Conservation (phyloP, 441 rosid species). For the Euphorbia neoarborescens region DNA sequence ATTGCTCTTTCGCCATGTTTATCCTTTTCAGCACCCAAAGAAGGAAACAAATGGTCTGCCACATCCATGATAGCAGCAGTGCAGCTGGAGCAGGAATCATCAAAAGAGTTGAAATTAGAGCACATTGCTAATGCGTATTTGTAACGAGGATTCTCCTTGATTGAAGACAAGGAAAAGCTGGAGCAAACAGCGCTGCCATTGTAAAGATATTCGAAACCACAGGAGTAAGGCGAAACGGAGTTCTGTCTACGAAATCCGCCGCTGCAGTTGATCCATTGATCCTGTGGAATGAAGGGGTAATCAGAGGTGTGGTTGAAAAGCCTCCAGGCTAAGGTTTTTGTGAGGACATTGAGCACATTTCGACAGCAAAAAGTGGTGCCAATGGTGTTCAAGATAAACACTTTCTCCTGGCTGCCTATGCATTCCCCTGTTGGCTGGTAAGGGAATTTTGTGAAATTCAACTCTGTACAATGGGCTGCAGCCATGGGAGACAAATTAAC, state of each 20-base stretch:
- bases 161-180: constrained; percentile 18
- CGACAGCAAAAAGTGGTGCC: constrained; percentile 41
- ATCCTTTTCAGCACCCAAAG: background rate
- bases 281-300: constrained; percentile 27
- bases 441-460: constrained; percentile 26
- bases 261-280: constrained; percentile 31
- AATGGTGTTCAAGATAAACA: constrained; percentile 26
- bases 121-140: constrained; percentile 21
- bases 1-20: constrained; percentile 16
- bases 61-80: constrained; percentile 17
- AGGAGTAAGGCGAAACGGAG: constrained; percentile 20
- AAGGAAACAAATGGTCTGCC: constrained; percentile 8
- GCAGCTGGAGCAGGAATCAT: constrained; percentile 28
- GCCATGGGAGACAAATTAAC: background rate
- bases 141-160: constrained; percentile 15
- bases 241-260: constrained; percentile 22
- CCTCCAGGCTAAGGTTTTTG: constrained; percentile 32
- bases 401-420: constrained; percentile 22
- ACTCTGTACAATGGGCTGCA: constrained; percentile 30
- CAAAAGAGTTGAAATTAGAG: constrained; percentile 29
- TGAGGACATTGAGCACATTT: constrained; percentile 35
- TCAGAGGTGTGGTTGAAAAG: constrained; percentile 6
- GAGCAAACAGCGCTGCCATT: constrained; percentile 30
- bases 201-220: constrained; percentile 34
- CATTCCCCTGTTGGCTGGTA: constrained; percentile 48